Conservation (phyloP, 148 eudicot species). For the Chenopodium formosanum region DNA sequence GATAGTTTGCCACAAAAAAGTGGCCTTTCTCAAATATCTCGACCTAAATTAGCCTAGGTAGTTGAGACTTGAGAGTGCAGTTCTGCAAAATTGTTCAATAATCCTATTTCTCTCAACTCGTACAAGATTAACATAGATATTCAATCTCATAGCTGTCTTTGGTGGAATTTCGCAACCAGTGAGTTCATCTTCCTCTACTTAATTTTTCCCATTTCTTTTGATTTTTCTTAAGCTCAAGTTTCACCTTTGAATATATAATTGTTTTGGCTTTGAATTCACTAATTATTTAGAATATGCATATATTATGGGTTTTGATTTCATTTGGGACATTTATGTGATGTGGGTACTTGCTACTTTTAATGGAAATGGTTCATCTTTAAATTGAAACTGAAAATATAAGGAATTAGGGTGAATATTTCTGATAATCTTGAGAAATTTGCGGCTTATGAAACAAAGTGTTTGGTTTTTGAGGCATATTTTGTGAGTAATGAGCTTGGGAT, state of each 20-base stretch:
- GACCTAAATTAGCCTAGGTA: not conserved
- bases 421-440: not conserved
- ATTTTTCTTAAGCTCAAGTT: not conserved
- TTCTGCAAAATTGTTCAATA: not conserved
- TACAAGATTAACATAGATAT: not conserved
- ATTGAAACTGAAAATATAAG: too few species aligned
- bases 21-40: not conserved
- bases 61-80: not conserved
- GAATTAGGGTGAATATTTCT: not conserved
- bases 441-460: not conserved
- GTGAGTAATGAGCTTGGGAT: not conserved
- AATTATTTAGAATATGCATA: not conserved
- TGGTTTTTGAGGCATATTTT: not conserved
- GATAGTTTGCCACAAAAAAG: not conserved
- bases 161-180: not conserved
- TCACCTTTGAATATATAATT: not conserved
- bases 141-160: not conserved
- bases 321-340: not conserved
- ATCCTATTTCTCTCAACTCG: not conserved
- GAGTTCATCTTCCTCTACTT: conserved; percentile 1
- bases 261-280: not conserved
- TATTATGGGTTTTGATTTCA: conserved; percentile 7
- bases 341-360: conserved; percentile 15
- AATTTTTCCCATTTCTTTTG: not conserved
- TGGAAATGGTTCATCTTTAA: not conserved